These are phyloP conservation scores for Oxyria digyna DNA, from an alignment of 148 eudicot genomes.

Conservation along the genomic window DNA sequence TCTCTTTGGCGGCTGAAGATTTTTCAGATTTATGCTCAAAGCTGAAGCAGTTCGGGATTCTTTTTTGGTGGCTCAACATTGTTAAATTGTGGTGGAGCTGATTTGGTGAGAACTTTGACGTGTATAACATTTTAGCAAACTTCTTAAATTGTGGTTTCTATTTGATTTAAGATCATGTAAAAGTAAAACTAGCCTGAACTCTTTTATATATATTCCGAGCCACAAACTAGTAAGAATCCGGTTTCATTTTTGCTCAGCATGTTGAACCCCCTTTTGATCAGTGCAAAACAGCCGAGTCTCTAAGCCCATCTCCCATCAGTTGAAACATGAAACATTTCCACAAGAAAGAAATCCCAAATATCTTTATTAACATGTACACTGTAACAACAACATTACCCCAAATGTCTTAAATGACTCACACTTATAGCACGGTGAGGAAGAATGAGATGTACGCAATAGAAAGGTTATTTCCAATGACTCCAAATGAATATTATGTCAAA, in stretches of 20 bases:
- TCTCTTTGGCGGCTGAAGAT: slow-evolving; percentile 63
- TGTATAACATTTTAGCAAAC: neutral
- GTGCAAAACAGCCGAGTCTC: no score
- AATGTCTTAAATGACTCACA: no score
- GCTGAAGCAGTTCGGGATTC: neutral
- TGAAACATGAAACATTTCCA: no score
- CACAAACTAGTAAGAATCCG: neutral
- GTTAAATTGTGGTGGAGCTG: neutral
- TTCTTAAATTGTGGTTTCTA: neutral
- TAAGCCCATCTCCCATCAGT: no score
- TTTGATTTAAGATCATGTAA: neutral
- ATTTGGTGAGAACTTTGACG: neutral
- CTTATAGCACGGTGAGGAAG: no score
- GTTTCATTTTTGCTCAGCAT: neutral
- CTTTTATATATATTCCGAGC: neutral
- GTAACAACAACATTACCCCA: no score
- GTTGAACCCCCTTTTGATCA: no score
- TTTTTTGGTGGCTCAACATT: neutral
- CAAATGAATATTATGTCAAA: no score
- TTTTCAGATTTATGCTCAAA: neutral
- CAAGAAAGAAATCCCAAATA: no score
- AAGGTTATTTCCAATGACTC: no score
- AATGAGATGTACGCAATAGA: no score
- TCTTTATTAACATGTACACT: no score
- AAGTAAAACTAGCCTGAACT: neutral